A percentile compares a stretch with the other conserved stretches of the same genome.
Conservation (phyloP, 306 rosid genomes). For the Adenanthera pavonina region DNA sequence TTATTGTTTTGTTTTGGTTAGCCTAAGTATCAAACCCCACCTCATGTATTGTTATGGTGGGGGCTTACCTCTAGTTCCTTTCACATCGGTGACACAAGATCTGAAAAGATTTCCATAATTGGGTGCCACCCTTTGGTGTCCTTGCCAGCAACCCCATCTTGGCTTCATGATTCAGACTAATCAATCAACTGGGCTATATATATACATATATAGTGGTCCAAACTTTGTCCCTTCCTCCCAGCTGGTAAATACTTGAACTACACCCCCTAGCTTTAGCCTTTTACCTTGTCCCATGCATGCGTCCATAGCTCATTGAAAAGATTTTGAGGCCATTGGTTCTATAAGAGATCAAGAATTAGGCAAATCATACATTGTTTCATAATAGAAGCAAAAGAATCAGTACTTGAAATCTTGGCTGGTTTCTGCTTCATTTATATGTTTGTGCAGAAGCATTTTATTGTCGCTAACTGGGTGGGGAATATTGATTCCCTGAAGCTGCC, state of each 20-base stretch:
- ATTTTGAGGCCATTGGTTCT: neutral
- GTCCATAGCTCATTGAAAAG: neutral
- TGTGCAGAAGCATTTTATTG: neutral
- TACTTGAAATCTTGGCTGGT: conserved; percentile 10
- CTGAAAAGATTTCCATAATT: conserved; percentile 57
- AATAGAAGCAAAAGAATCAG: neutral
- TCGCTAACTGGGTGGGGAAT: conserved; percentile 6
- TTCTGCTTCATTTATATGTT: neutral
- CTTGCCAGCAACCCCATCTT: conserved; percentile 31
- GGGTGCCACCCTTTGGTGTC: conserved; percentile 49
- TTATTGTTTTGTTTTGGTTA: conserved; percentile 16
- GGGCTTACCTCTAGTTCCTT: conserved; percentile 47
- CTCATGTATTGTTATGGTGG: conserved; percentile 31
- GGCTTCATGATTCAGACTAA: conserved; percentile 39
- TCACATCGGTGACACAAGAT: conserved; percentile 56
- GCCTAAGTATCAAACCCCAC: conserved; percentile 39
- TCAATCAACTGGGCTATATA: conserved; percentile 15
- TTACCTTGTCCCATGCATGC: neutral
- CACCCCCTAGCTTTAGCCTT: neutral
- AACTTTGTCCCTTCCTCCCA: conserved; percentile 27
- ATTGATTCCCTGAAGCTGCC: conserved; percentile 1
- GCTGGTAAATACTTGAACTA: conserved; percentile 23
- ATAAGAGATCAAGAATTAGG: neutral
- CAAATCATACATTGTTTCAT: neutral
- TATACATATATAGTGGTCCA: conserved; percentile 43